phyloP scores from a whole-genome alignment of 2,329 filamentous ascomycete species.

The Cryphonectria carpinicola region DNA sequence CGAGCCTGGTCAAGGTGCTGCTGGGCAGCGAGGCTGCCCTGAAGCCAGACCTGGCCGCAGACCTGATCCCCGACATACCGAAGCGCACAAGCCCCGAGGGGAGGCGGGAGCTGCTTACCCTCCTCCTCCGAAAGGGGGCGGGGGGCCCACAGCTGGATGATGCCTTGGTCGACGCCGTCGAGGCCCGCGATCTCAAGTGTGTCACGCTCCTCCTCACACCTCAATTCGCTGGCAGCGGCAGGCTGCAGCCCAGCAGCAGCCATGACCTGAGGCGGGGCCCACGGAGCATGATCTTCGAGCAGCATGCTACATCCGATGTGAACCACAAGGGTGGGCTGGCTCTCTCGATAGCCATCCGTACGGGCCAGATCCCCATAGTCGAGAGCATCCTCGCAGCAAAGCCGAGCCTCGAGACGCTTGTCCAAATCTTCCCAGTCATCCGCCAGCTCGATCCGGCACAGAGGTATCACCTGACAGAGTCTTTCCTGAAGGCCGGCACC shows the following conservation, averaged over 20 bases:
- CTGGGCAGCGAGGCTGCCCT: slow-evolving; percentile 49
- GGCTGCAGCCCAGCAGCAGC: slow-evolving; percentile 32
- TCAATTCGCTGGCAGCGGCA: slow-evolving; percentile 44
- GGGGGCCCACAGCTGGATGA: slow-evolving; percentile 51
- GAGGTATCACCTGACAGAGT: slow-evolving; percentile 53
- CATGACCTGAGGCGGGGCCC: slow-evolving; percentile 37
- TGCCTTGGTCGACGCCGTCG: slow-evolving; percentile 53
- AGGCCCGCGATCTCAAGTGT: slow-evolving; percentile 52
- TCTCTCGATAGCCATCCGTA: slow-evolving; percentile 52
- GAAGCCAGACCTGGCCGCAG: slow-evolving; percentile 51
- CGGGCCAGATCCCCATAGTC: slow-evolving; percentile 49
- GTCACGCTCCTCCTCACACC: slow-evolving; percentile 55
- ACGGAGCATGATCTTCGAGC: slow-evolving; percentile 41
- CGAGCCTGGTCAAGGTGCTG: slow-evolving; percentile 52
- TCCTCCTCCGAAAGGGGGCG: slow-evolving; percentile 56
- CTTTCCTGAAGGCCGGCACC: slow-evolving; percentile 54
- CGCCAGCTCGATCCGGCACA: slow-evolving; percentile 46
- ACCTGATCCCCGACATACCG: slow-evolving; percentile 54
- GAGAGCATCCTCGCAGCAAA: slow-evolving; percentile 50
- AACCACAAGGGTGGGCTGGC: slow-evolving; percentile 57
- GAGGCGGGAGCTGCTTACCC: slow-evolving; percentile 48
- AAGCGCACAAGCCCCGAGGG: slow-evolving; percentile 51
- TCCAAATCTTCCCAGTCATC: slow-evolving; percentile 53
- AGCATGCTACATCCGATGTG: slow-evolving; percentile 56
- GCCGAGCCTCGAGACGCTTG: slow-evolving; percentile 52